phyloP scores from a whole-genome alignment of 1,284 basidiomycete genomes.

The Fomes fomentarius region DNA sequence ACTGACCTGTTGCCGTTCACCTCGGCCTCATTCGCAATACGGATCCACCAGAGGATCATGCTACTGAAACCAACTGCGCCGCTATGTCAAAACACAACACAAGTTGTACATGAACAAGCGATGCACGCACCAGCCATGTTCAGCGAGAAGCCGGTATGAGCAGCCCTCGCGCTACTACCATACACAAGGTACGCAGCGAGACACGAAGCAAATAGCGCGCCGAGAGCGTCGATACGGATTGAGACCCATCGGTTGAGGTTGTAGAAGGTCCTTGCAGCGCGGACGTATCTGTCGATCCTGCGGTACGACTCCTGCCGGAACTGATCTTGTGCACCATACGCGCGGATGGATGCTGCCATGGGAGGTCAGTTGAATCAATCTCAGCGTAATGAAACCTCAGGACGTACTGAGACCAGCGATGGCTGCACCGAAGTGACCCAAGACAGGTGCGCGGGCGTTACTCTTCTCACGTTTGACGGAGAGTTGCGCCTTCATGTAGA shows the following conservation, averaged over 20 bases:
- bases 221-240: slow-evolving; percentile 47
- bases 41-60: slow-evolving; percentile 59
- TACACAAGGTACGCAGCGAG: slow-evolving; percentile 60
- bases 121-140: slow-evolving; percentile 51
- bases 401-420: slow-evolving; percentile 62
- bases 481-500: slow-evolving; percentile 75
- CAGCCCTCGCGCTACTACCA: slow-evolving; percentile 42
- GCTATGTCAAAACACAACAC: neutral
- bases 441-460: slow-evolving; percentile 67
- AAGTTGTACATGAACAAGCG: no score
- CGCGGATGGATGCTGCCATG: slow-evolving; percentile 58
- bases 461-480: slow-evolving; percentile 80
- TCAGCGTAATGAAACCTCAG: no score
- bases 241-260: slow-evolving; percentile 49
- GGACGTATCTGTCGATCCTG: slow-evolving; percentile 52
- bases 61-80: slow-evolving; percentile 53
- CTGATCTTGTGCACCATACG: slow-evolving; percentile 53
- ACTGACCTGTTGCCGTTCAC: slow-evolving; percentile 48
- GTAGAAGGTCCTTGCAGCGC: slow-evolving; percentile 51
- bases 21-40: slow-evolving; percentile 62
- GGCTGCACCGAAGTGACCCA: slow-evolving; percentile 73
- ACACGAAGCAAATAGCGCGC: slow-evolving; percentile 53
- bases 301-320: slow-evolving; percentile 50
- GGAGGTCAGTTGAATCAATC: neutral
- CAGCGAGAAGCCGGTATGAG: slow-evolving; percentile 53